Evolutionary conservation across 2,329 filamentous ascomycete species (phyloP), one percentile per base, ranked within the genome.

Genomic region (Fusarium burgessii): DNA sequence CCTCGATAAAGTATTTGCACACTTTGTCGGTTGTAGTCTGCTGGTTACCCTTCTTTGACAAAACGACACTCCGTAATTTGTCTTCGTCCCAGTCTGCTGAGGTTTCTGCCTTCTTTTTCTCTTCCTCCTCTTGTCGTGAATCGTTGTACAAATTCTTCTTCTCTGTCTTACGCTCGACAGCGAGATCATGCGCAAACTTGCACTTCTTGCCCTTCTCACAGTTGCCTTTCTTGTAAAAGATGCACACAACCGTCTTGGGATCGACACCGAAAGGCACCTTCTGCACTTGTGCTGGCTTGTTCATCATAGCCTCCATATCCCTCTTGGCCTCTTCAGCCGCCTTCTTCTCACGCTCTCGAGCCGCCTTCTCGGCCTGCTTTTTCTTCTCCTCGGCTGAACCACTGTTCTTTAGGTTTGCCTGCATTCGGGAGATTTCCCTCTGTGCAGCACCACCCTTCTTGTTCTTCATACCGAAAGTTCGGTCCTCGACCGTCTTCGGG

Each of bases 401-500:
- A 75, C 92, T 91, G 61, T 88, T 87, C 74, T 92, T 90, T 56
- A 91, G 88, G 77, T 94, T 92, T 49, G 91, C 88, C 74, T 91
- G 85, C 80, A 99, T 89, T 77, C 94, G 93, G 64, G 93, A 91
- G 79, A 99, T 98, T 75, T 95, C 90, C 83, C 91, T 97, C 84
- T 98, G 93, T 59, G 94, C 95, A 56, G 90, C 91, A 62, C 90
- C 92, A 75, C 96, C 96, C 87, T 98, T 99, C 87, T 99, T 99
- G 80, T 99, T 99, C 85, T 99, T 99, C 96, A 99, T 98, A 77
- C 96, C 96, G 87, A 99, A 99, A 51, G 96, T 97, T 85, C 95
- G 96, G 86, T 99, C 96, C 70, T 96, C 94, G 71, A 94, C 93
- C 46, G 86, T 78, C 84, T 94, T 94, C 75, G 84, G 79, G 60